Evolutionary conservation across 2,329 filamentous ascomycete species (phyloP), one percentile per base, ranked within the genome.

Genomic region (Periconia sp.): DNA sequence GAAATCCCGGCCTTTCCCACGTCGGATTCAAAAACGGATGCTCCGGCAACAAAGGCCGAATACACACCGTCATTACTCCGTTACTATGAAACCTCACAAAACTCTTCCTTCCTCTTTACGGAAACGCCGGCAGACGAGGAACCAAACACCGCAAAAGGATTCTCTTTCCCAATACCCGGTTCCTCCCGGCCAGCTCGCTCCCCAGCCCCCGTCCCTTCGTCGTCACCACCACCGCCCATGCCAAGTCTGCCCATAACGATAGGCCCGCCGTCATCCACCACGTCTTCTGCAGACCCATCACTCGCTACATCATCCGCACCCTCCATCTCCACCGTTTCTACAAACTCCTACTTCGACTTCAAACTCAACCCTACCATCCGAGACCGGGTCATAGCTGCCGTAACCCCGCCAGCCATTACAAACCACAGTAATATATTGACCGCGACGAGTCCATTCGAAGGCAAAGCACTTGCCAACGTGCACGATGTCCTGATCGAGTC

Each of bases 361-460:
- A 72, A 68, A 37, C 56, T 69, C 15, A 57, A 60, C 9, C 57
- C 63, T 2, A 50, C 64, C 5, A 55, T 71, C 47, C 66, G 60
- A 33, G 57, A 70, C 37, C 61, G 65, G 7, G 60, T 71, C 19
- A 60, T 72, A 7, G 69, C 68, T 7, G 68, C 68, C 23, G 65
- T 71, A 18, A 68, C 68, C 14, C 66, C 69, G 20, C 62, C 64
- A 23, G 47, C 48, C 10, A 42, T 17, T 11, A 15, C 47, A 2
- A 15, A 30, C 18, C 51, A 56, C 3, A 52, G 51, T 30, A 71
- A 68, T 49, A 56, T 62, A 27, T 45, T 71, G n/a, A 59, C 62
- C 10, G 68, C 70, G 13, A 62, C 66, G 18, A 71, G 68, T 27
- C 68, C 71, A 1, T 74, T 69, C 54, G 69, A 73, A 49, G 68